phyloP scores from a whole-genome alignment of 2,329 filamentous ascomycete genomes.

The Aschersonia sp. region DNA sequence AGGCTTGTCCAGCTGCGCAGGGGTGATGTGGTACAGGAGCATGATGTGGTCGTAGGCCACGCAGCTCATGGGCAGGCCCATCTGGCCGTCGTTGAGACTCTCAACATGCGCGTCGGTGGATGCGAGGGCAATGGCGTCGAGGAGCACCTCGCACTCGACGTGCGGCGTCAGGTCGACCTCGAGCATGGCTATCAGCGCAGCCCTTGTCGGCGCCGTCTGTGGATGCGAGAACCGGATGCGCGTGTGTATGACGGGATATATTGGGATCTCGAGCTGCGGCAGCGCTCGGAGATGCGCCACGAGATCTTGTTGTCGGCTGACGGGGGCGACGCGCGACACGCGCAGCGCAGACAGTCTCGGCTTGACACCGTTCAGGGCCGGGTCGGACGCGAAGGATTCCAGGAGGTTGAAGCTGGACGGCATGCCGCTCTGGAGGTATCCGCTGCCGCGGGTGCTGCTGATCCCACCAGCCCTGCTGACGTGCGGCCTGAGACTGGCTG shows the following conservation, averaged over 20 bases:
- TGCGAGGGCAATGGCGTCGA: constrained; percentile 43
- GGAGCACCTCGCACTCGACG: constrained; percentile 49
- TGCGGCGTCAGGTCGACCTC: constrained; percentile 62
- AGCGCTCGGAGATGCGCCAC: constrained; percentile 50
- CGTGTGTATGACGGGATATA: constrained; percentile 57
- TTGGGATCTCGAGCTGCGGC: constrained; percentile 45
- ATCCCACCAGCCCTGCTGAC: constrained; percentile 11
- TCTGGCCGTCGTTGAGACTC: constrained; percentile 32
- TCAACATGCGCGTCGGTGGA: constrained; percentile 45
- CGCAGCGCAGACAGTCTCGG: constrained; percentile 59
- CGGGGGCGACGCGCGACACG: constrained; percentile 60
- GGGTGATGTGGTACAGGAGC: constrained; percentile 54
- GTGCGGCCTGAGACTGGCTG: constrained; percentile 43
- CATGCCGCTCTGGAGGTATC: constrained; percentile 55
- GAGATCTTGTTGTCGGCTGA: constrained; percentile 45
- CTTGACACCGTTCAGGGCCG: constrained; percentile 42
- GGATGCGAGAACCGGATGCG: constrained; percentile 58
- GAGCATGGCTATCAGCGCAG: constrained; percentile 53
- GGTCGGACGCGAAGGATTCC: constrained; percentile 55
- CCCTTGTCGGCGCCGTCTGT: constrained; percentile 39
- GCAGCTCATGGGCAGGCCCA: constrained; percentile 41
- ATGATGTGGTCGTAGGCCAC: constrained; percentile 63
- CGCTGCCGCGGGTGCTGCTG: constrained; percentile 24
- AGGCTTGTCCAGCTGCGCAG: constrained; percentile 29
- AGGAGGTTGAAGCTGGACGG: constrained; percentile 65